A percentile compares a stretch with the other conserved stretches of the same genome.
Conservation (phyloP, 1,284 basidiomycete genomes). For the Golubevia pallescens region DNA sequence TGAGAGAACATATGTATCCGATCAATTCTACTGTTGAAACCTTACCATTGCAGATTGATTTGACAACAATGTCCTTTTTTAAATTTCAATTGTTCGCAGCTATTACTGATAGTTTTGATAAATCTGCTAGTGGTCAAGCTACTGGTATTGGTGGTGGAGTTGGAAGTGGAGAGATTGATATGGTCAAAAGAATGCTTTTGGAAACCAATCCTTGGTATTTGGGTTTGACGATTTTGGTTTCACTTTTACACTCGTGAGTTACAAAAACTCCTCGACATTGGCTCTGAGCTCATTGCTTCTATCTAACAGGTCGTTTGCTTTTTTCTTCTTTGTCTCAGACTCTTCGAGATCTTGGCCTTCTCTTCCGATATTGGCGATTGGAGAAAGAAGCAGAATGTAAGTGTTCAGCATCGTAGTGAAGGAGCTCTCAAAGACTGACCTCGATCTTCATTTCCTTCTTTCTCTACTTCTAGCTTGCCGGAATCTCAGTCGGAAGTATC, state of each 20-base stretch:
- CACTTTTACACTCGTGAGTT: slow-evolving; percentile 24
- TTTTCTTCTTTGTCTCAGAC: neutral
- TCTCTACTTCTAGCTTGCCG: slow-evolving; percentile 18
- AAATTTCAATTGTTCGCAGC: slow-evolving; percentile 46
- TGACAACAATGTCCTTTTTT: slow-evolving; percentile 40
- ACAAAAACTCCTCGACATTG: no score
- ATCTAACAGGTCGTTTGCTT: no score
- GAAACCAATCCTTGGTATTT: slow-evolving; percentile 50
- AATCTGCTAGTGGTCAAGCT: slow-evolving; percentile 25
- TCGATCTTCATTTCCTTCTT: neutral
- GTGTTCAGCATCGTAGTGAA: no score
- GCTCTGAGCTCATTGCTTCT: no score
- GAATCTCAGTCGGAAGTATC: slow-evolving; percentile 40
- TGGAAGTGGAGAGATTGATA: slow-evolving; percentile 35
- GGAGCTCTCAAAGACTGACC: neutral
- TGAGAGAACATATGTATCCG: slow-evolving; percentile 46
- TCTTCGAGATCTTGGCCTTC: slow-evolving; percentile 53
- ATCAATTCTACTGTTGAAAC: slow-evolving; percentile 30
- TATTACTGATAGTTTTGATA: slow-evolving; percentile 36
- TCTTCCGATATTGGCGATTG: slow-evolving; percentile 39
- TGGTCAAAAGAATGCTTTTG: slow-evolving; percentile 47
- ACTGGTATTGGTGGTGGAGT: slow-evolving; percentile 6
- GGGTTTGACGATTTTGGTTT: slow-evolving; percentile 36
- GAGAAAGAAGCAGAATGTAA: slow-evolving; percentile 43
- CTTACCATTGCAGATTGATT: slow-evolving; percentile 33